Evolutionary conservation across 176 grass and related monocot genomes (phyloP).

Genomic region (Urochloa ruziziensis): DNA sequence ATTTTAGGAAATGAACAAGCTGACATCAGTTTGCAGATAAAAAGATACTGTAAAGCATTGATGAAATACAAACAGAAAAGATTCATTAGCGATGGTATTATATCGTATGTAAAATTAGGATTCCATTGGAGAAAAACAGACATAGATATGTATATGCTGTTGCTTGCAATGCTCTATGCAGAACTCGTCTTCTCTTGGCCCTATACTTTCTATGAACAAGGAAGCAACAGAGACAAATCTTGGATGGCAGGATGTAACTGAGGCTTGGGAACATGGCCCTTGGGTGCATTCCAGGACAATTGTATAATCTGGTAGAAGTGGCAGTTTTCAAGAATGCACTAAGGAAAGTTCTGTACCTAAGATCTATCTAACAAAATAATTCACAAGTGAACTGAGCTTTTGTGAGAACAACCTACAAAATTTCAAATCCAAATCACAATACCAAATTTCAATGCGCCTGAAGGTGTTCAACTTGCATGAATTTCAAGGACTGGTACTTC

Average conservation of each 20-base stretch:
- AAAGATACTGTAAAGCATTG: not conserved
- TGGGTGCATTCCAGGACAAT: conserved; percentile 1
- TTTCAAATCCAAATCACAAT: not conserved
- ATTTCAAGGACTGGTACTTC: not conserved
- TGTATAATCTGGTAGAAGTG: not conserved
- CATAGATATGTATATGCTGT: not conserved
- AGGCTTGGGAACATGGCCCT: not conserved
- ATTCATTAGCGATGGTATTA: not conserved
- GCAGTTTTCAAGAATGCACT: not conserved
- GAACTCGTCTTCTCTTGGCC: not conserved
- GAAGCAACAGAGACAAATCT: not conserved
- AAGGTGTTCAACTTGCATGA: not conserved
- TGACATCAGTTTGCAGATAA: not conserved
- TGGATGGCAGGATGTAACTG: not conserved
- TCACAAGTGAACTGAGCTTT: not conserved
- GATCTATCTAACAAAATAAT: not conserved
- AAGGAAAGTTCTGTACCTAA: not conserved
- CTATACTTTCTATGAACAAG: not conserved
- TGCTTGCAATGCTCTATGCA: not conserved
- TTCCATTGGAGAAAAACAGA: not conserved
- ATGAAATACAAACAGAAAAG: not conserved
- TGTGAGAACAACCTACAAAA: not conserved
- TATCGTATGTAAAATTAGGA: not conserved
- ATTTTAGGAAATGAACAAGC: not conserved
- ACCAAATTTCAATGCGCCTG: not conserved